Evolutionary conservation across 2,329 filamentous ascomycete genomes (phyloP).

Genomic region (Akanthomyces muscarius): DNA sequence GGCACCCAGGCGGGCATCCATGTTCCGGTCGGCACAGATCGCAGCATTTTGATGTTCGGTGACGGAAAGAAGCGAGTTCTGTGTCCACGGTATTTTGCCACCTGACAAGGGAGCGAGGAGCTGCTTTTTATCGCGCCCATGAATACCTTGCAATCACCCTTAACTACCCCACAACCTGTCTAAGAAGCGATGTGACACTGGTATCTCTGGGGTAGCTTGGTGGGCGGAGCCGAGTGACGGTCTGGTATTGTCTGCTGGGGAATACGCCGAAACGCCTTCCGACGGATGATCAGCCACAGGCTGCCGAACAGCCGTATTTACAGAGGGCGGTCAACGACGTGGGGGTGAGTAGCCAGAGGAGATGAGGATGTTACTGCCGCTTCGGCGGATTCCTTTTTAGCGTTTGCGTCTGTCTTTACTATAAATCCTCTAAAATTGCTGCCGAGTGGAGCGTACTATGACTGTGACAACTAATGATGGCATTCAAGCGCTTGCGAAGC

Average conservation of each 20-base stretch:
- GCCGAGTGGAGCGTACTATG: too few species aligned
- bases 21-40: conserved; percentile 33
- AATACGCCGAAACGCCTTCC: background rate
- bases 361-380: too few species aligned
- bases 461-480: too few species aligned
- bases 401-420: too few species aligned
- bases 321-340: too few species aligned
- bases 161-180: background rate
- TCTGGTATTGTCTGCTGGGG: background rate
- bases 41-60: conserved; percentile 1
- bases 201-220: background rate
- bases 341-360: too few species aligned
- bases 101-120: background rate
- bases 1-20: conserved; percentile 46
- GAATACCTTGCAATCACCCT: background rate
- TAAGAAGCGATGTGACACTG: conserved; percentile 7
- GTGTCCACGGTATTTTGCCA: background rate
- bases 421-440: too few species aligned
- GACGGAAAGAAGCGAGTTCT: background rate
- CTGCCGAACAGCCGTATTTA: background rate
- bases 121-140: background rate
- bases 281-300: conserved; percentile 8
- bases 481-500: too few species aligned
- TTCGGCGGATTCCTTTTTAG: too few species aligned
- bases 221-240: background rate